phyloP scores from a whole-genome alignment of 495 filamentous ascomycete species.

The Geoglossum glabrum region DNA sequence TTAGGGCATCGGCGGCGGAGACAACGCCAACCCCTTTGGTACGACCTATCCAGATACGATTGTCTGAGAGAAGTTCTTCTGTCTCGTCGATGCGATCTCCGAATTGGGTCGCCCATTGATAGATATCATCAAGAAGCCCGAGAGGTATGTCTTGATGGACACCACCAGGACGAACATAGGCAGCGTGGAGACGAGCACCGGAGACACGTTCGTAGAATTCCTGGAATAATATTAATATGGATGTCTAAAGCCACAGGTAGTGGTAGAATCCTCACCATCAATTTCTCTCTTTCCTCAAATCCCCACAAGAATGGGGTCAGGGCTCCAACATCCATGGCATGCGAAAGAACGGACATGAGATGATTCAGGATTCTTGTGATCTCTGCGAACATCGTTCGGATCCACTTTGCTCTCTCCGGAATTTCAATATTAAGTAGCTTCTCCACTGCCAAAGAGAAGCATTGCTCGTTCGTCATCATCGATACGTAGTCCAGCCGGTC shows the following conservation, averaged over 20 bases:
- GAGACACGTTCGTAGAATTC: conserved; percentile 99
- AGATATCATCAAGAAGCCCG: conserved; percentile 95
- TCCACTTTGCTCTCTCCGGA: conserved; percentile 88
- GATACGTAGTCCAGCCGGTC: conserved; percentile 97
- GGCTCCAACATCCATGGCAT: conserved; percentile 99
- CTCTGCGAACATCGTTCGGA: conserved; percentile 89
- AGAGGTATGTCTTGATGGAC: conserved; percentile 89
- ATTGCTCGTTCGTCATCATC: conserved; percentile 99
- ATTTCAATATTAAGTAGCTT: conserved; percentile 97
- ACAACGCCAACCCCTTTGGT: conserved; percentile 87
- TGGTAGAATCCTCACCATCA: conserved; percentile 55
- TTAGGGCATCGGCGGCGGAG: conserved; percentile 74
- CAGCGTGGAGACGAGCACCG: conserved; percentile 91
- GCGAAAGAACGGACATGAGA: conserved; percentile 90
- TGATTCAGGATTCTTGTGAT: conserved; percentile 93
- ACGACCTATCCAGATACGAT: conserved; percentile 94
- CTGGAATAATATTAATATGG: conserved; percentile 23
- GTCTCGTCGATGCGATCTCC: conserved; percentile 98
- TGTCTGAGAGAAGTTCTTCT: conserved; percentile 95
- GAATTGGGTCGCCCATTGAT: conserved; percentile 99
- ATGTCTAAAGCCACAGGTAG: not conserved
- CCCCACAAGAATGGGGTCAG: conserved; percentile 98
- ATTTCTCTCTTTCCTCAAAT: conserved; percentile 98
- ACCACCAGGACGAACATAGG: conserved; percentile 94
- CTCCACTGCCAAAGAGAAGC: conserved; percentile 84